Evolutionary conservation across 805 yeast genomes (phyloP).

Genomic region (Saccharomyces kudriavzevii): DNA sequence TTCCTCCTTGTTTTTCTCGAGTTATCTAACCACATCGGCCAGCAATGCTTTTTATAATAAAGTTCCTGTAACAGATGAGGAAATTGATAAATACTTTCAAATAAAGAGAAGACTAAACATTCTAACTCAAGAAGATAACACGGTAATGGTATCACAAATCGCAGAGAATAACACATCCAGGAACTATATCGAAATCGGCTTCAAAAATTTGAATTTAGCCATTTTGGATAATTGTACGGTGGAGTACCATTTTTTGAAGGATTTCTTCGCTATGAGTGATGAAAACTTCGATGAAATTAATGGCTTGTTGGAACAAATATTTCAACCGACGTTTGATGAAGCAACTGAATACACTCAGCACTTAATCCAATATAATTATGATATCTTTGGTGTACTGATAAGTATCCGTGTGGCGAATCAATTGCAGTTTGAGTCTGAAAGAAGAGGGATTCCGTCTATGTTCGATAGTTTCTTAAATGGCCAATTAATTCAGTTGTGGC

Average conservation of each 20-base stretch:
- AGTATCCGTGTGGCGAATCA: conserved; percentile 65
- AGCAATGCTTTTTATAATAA: conserved; percentile 2
- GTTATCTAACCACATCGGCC: conserved; percentile 16
- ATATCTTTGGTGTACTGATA: conserved; percentile 69
- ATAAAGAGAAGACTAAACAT: conserved; percentile 55
- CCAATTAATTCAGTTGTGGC: conserved; percentile 71
- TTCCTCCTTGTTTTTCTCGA: conserved; percentile 21
- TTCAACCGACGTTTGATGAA: conserved; percentile 43
- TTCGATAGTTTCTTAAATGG: conserved; percentile 57
- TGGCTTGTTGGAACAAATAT: conserved; percentile 41
- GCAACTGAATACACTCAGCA: conserved; percentile 44
- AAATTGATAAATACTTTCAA: conserved; percentile 46
- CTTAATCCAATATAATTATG: conserved; percentile 40
- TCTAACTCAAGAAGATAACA: conserved; percentile 44
- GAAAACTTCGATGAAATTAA: conserved; percentile 35
- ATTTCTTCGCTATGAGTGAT: conserved; percentile 50
- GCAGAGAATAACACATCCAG: conserved; percentile 67
- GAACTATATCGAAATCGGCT: conserved; percentile 67
- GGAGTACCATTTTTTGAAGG: conserved; percentile 65
- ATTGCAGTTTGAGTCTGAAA: conserved; percentile 58
- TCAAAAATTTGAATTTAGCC: conserved; percentile 64
- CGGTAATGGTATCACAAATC: conserved; percentile 72
- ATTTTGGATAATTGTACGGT: conserved; percentile 67
- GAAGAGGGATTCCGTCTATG: conserved; percentile 54
- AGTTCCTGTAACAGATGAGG: conserved; percentile 15